A percentile compares a stretch with the other conserved stretches of the same genome.
Conservation (phyloP, 1,284 basidiomycete species). For the Puccinia polysora region DNA sequence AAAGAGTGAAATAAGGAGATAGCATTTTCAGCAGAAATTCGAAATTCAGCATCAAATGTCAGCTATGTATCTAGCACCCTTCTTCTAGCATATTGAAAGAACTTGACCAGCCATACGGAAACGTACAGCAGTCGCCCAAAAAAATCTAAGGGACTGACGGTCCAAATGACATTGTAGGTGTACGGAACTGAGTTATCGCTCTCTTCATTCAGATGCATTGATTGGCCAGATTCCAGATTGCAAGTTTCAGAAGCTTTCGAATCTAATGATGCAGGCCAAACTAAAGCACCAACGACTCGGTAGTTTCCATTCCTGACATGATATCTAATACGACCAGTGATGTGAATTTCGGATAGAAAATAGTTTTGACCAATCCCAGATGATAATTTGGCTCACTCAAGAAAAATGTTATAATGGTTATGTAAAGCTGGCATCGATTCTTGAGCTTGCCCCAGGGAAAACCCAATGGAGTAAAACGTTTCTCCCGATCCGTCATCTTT, state of each 20-base stretch:
- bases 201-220: slow-evolving; percentile 64
- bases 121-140: neutral
- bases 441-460: slow-evolving; percentile 52
- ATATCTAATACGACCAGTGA: too few relatives aligned
- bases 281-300: slow-evolving; percentile 83
- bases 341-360: neutral
- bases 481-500: slow-evolving; percentile 70
- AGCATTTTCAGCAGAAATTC: too few relatives aligned
- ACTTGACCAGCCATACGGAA: neutral
- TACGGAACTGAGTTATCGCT: slow-evolving; percentile 69
- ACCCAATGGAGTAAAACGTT: slow-evolving; percentile 64
- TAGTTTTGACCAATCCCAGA: too few relatives aligned
- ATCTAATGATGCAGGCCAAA: slow-evolving; percentile 74
- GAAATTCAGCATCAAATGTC: too few relatives aligned
- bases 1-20: neutral
- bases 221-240: slow-evolving; percentile 47
- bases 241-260: slow-evolving; percentile 45
- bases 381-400: slow-evolving; percentile 59
- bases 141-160: slow-evolving; percentile 57
- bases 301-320: slow-evolving; percentile 64
- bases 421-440: slow-evolving; percentile 64
- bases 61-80: too few relatives aligned
- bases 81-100: too few relatives aligned
- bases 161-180: slow-evolving; percentile 84
- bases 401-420: slow-evolving; percentile 82